Base-by-base conservation (phyloP, 768 basidiomycete genomes). In the Favolaschia claudopus region DNA sequence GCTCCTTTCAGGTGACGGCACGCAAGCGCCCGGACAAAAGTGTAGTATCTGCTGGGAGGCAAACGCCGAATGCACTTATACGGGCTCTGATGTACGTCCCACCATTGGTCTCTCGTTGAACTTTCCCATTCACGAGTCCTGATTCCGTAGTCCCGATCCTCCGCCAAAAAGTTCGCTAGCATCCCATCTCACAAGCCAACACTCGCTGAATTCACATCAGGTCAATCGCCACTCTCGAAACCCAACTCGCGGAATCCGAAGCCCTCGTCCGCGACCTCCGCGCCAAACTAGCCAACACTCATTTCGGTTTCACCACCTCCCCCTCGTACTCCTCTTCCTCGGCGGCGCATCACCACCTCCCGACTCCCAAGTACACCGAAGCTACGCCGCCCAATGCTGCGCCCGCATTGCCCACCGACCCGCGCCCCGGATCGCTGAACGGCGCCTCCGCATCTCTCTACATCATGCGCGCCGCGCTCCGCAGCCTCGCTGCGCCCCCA, bases 1-100 rank as follows among this genome's bases (percentile, higher is more conserved):
- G 20, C 20, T n/a, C n/a, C 6, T 32, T 7, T 15, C 20, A 57
- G 57, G 57, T 42, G 49, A 58, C 17, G 57, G 57, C 24, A 50
- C 57, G 5, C 48, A 58, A 39, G n/a, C 37, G 40, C 31, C 33
- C 17, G 57, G 48, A 4, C 40, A 51, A 27, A 33, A 19, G 17
- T 58, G 57, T 34, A 42, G 39, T n/a, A 58, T 49, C 8, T 58
- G 57, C n/a, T 14, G 50, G 8, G 57, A 58, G 33, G 40, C 49
- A 15, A 44, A 58, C 22, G 10, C 51, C 2, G 57, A 58, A 5
- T 58, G 57, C 46, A 58, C 57, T 7, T 58, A 58, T 24, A 22
- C 45, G 17, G 39, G n/a, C 2, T 24, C 57, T 3, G 19, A 40
- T 14, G 57, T 58, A 27, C 15, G 48, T 22, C 29, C 31, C 4